Base-by-base conservation (phyloP, 495 filamentous ascomycete species). In the Penicillium atrosanguineum region DNA sequence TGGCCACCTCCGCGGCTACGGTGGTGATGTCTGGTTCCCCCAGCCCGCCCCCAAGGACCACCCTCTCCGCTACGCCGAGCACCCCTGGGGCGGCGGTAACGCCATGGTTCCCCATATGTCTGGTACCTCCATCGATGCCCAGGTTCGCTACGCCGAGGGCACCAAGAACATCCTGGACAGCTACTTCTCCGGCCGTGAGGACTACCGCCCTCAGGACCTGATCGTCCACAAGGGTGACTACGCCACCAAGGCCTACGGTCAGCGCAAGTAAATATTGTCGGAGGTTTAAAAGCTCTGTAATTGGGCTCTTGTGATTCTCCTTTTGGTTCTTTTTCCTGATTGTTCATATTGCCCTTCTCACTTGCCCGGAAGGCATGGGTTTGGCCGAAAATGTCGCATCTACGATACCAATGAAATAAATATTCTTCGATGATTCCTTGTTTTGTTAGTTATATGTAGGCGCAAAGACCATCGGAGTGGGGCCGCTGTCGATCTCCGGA, bases 21-120 rank as follows among this genome's bases (percentile, higher is more conserved):
- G 94, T 63, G 94, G 94, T 71, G 91, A 96, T 67, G 91, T 96
- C 69, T 90, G 87, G 87, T 89, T 85, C 83, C 87, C 87, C 44
- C 94, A 98, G 79, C 94, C 94, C 51, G 94, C 94, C 41, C 94
- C 94, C 59, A 84, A 87, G 76, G 94, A 97, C 67, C 94, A 98
- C 83, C 81, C 84, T 31, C 90, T 98, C 64, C 92, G 94, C 69
- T 87, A 87, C 71, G 94, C 90, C 64, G 85, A 90, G 81, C 90
- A 91, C 83, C 88, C 91, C 59, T 95, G 91, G 79, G 93, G 92
- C 57, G 94, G 91, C 59, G 94, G 94, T 65, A 97, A 97, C 75
- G 94, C 90, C 74, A 98, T 91, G 88, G 91, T 96, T 47, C 90
- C 94, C 44, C 94, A 98, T 83, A 95, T 98, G 90, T 92, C 88